These are phyloP conservation scores for Spathaspora hagerdaliae DNA, from an alignment of 805 yeast genomes.

Conservation along the genomic window DNA sequence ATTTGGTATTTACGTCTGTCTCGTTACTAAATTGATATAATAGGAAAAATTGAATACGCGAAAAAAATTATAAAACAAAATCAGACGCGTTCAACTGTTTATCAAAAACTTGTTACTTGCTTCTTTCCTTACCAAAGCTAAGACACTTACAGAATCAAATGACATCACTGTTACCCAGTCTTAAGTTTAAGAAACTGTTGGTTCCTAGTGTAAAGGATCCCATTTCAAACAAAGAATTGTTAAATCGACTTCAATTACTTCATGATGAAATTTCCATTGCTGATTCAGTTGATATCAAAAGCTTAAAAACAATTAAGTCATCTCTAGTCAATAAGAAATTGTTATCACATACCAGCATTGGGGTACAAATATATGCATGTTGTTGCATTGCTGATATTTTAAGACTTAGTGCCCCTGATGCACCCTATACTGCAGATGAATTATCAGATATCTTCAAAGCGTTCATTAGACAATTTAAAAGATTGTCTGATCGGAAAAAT, in stretches of 20 bases:
- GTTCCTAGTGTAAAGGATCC: conserved; percentile 54
- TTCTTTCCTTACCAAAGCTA: too few species aligned
- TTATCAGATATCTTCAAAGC: conserved; percentile 63
- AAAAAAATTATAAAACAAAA: too few species aligned
- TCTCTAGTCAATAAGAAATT: conserved; percentile 59
- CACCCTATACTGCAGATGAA: conserved; percentile 70
- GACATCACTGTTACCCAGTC: not conserved
- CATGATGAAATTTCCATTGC: conserved; percentile 60
- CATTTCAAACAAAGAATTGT: conserved; percentile 59
- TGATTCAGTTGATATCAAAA: conserved; percentile 45
- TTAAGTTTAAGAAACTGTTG: conserved; percentile 41
- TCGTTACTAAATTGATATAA: too few species aligned
- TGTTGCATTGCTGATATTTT: conserved; percentile 75
- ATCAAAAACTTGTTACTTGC: too few species aligned
- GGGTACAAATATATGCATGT: conserved; percentile 66
- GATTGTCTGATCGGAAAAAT: conserved; percentile 50
- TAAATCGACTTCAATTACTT: conserved; percentile 51
- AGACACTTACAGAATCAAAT: not conserved
- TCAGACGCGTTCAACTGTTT: too few species aligned
- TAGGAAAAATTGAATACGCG: too few species aligned
- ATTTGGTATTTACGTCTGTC: too few species aligned
- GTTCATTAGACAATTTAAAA: conserved; percentile 59
- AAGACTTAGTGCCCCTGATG: conserved; percentile 82
- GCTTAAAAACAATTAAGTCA: conserved; percentile 39
- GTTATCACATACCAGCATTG: conserved; percentile 55